Evolutionary conservation across 345 rosid genomes (phyloP), one percentile per base, ranked within the genome.

Genomic region (Salix suchowensis): DNA sequence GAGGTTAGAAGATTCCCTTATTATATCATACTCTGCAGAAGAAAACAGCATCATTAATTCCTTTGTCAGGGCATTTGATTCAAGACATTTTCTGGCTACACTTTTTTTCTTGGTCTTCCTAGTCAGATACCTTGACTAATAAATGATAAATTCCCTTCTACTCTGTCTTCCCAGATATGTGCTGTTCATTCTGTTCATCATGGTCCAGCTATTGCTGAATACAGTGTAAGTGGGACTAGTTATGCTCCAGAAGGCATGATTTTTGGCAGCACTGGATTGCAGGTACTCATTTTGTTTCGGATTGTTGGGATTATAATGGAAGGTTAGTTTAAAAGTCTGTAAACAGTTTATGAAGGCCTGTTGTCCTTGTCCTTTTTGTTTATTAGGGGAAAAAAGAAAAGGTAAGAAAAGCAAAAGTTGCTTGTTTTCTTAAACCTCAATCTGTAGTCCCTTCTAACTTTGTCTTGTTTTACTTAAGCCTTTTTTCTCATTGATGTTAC

Each of bases 241-340:
- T 96, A 92, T 88, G 94, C 99, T 73, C 99, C 99, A 75, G 99
- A 96, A 82, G 98, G 99, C 76, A 78, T 85, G 67, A 87, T 96
- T 72, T 90, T 83, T 81, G 96, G 89, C 80, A 84, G 87, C 85
- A 83, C 66, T 23, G 95, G 87, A 65, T 71, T 72, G 72, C 92
- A 91, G 99, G 99, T 96, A 85, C 72, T 78, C 2, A 52, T 6
- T 76, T 78, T 73, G 19, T 81, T 39, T 50, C 19, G n/a, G 62
- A 70, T 69, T 55, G 55, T 16, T 15, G 55, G 55, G 8, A 48
- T 50, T 50, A 50, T 50, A 50, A 2, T 16, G 21, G 6, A 50
- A 50, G 21, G 2, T 16, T 16, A 48, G 54, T 48, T 14, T 48
- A 48, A 16, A 48, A 15, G 54, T 48, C 54, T 48, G 18, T 44